Evolutionary conservation across 148 eudicot species (phyloP), one percentile per base, ranked within the genome.

Genomic region (Vaccinium macrocarpon): DNA sequence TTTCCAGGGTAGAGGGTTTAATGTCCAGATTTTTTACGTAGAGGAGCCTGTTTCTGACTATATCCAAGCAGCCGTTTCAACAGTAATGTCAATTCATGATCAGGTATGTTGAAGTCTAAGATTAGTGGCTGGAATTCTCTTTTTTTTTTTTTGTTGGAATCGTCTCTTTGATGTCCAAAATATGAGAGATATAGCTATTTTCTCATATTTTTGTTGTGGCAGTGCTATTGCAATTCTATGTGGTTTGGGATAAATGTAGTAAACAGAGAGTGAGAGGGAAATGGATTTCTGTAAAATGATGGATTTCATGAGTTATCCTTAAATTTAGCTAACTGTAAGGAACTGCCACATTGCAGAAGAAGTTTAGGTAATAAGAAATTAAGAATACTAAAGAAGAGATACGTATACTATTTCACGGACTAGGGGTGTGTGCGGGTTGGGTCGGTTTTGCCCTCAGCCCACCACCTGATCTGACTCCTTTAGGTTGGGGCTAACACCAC

Each of bases 21-120:
- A 91, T 68, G 99, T 97, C 38, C 89, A 94, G 84, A 83, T 92
- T 57, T 93, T 90, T 82, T 95, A 97, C 87, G 89, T 86, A 71
- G 95, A 95, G 87, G 98, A 95, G 73, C 94, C 99, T 85, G 98
- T 95, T 88, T 84, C 96, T 55, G 98, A 97, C 92, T 97, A 97
- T 90, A 87, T 97, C 68, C 98, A 83, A 90, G 93, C 96, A 78
- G 92, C 93, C 85, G 99, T 97, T 88, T 94, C 99, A 76, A 95
- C 99, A 57, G 92, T 97, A 88, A 62, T 92, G 78, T 89, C 93
- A 88, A 94, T 97, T 86, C 91, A 94, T 84, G 93, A 95, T 57
- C 89, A 93, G 96, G 99, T 97, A 86, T 25, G 76, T 87, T 25
- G 66, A 83, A 32, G 35, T 72, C 68, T 56, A 59, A 51, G 51